Base-by-base conservation (phyloP, 1,139 yeast genomes). In the Geotrichum europaeum region DNA sequence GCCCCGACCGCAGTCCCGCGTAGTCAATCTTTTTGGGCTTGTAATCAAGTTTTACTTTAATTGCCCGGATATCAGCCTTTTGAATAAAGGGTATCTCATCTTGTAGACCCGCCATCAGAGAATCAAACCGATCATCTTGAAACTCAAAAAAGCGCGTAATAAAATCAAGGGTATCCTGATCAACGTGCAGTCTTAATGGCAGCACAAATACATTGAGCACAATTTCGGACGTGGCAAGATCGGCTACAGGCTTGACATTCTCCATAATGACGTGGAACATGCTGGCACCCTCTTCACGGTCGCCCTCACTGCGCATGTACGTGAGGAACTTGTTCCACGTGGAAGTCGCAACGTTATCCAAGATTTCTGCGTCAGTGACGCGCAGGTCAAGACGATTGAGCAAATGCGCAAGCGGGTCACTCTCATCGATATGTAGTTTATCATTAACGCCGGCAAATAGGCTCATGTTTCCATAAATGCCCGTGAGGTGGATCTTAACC, bases 91-190 rank as follows among this genome's bases (percentile, higher is more conserved):
- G 70, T 4, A 82, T 80, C 64, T 89, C 96, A 20, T 81, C 84
- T 59, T 73, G 63, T 34, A 65, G 66, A 15, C 74, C 78, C 57
- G 80, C 79, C 51, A 85, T 78, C n/a, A 84, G 74, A 18, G 55
- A 59, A 3, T 79, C 77, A 69, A 88, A 88, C 62, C 96, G 75
- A 12, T 78, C 75, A 69, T 89, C 96, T 67, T 84, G 86, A 69
- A 94, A 94, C 62, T 86, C 91, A 57, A 87, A 84, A 73, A 90
- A 94, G 54, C 97, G 77, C 0, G 84, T 81, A 53, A 91, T 67
- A 68, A 94, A 92, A 61, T 91, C 97, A 30, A 91, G 77, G 0
- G 97, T 88, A 69, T 94, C 98, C 72, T 94, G 99, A 72, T 95
- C 99, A 51, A 94, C 84, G 70, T 90, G 91, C 24, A 95, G 72